Conservation (phyloP, 2,329 filamentous ascomycete genomes). For the Talaromyces piceae region DNA sequence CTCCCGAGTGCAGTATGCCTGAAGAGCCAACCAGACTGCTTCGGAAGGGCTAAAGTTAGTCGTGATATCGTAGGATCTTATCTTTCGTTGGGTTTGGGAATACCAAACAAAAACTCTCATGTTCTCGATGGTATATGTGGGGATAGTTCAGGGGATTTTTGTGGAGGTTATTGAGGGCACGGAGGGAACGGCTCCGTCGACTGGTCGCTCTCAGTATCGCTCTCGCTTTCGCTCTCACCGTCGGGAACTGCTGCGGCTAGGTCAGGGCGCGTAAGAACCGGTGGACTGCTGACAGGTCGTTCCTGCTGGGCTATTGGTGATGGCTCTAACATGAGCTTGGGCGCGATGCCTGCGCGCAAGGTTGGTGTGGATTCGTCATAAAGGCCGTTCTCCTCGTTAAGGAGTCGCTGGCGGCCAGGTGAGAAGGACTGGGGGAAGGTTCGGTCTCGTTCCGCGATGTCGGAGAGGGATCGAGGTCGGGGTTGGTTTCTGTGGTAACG, state of each 20-base stretch:
- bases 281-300: constrained; percentile 11
- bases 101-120: too few species aligned
- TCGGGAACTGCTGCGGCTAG: not conserved
- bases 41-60: not conserved
- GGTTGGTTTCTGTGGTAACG: not conserved
- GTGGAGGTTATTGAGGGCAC: constrained; percentile 4
- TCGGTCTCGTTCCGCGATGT: not conserved
- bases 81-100: too few species aligned
- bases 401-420: not conserved
- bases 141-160: not conserved
- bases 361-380: not conserved
- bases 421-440: not conserved
- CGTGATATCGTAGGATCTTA: too few species aligned
- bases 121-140: not conserved
- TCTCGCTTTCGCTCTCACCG: not conserved
- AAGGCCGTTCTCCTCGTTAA: constrained; percentile 1
- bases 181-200: constrained; percentile 7
- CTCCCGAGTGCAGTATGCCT: not conserved
- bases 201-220: not conserved
- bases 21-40: not conserved
- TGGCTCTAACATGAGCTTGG: not conserved
- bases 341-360: not conserved
- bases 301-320: constrained; percentile 1
- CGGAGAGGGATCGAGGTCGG: not conserved
- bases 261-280: constrained; percentile 1